Evolutionary conservation across 2,329 filamentous ascomycete genomes (phyloP).

Genomic region (Aspergillus vadensis): DNA sequence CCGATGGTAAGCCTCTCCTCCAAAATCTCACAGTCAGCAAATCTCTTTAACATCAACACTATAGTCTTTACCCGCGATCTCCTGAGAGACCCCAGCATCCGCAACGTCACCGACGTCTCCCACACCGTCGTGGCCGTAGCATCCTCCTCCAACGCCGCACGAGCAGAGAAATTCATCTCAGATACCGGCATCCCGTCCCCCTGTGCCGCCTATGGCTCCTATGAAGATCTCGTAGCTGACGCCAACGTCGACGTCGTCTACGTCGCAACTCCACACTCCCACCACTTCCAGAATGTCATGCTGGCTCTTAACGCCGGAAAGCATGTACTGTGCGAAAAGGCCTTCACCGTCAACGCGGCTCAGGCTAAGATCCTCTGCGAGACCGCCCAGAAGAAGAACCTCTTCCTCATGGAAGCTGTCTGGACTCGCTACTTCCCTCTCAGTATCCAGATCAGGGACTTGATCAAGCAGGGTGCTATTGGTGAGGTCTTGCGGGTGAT

Average conservation of each 20-base stretch:
- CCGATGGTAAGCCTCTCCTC: conserved; percentile 33
- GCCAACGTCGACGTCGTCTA: conserved; percentile 82
- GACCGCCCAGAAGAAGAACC: conserved; percentile 69
- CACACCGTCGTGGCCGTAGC: conserved; percentile 80
- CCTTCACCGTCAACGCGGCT: conserved; percentile 79
- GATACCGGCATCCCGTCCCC: conserved; percentile 68
- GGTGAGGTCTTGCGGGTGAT: conserved; percentile 60
- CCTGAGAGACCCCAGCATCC: conserved; percentile 69
- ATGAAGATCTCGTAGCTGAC: conserved; percentile 78
- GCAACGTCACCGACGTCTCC: conserved; percentile 69
- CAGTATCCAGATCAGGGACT: conserved; percentile 65
- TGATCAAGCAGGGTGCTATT: conserved; percentile 62
- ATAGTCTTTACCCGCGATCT: conserved; percentile 73
- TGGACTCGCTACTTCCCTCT: conserved; percentile 90
- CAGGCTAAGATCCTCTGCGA: conserved; percentile 73
- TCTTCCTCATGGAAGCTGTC: conserved; percentile 83
- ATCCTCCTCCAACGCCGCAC: conserved; percentile 71
- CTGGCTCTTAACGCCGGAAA: conserved; percentile 82
- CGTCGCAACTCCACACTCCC: conserved; percentile 85
- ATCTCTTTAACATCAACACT: not conserved
- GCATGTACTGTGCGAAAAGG: conserved; percentile 88
- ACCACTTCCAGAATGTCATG: conserved; percentile 90
- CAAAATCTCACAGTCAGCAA: not conserved
- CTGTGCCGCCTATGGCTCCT: conserved; percentile 75
- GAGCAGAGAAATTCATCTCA: conserved; percentile 72